Evolutionary conservation across 2,329 filamentous ascomycete genomes (phyloP).

Genomic region (Hypoxylon rubiginosum): DNA sequence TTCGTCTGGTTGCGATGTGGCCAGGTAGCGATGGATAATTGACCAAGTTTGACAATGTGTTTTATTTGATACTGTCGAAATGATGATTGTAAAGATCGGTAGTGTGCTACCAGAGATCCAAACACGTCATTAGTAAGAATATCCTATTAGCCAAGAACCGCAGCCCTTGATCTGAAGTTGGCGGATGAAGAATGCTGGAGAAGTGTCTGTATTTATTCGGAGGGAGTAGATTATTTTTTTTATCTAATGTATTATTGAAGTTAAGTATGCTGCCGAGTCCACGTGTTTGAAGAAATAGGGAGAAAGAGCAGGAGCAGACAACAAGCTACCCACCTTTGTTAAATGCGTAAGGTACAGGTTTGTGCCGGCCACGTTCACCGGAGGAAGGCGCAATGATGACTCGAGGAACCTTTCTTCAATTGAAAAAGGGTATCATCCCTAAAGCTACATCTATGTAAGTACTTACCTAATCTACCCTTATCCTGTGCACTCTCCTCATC

Average conservation of each 20-base stretch:
- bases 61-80: slow-evolving; percentile 18
- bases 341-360: not conserved
- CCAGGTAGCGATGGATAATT: not conserved
- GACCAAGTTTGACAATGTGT: not conserved
- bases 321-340: not conserved
- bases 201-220: not conserved
- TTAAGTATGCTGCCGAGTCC: not conserved
- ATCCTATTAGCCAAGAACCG: slow-evolving; percentile 10
- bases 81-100: slow-evolving; percentile 1
- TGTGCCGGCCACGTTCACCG: not conserved
- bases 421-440: too few species aligned
- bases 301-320: slow-evolving; percentile 3
- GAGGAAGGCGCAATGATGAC: not conserved
- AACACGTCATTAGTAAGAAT: slow-evolving; percentile 10
- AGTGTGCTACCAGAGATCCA: slow-evolving; percentile 7
- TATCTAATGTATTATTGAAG: not conserved
- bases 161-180: not conserved
- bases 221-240: not conserved
- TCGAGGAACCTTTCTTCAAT: not conserved
- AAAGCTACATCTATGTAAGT: too few species aligned
- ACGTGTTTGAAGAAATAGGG: not conserved
- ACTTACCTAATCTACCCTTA: not conserved
- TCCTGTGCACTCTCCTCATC: not conserved
- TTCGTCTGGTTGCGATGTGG: slow-evolving; percentile 3
- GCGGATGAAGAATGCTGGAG: slow-evolving; percentile 1